phyloP scores from a whole-genome alignment of 23 red algal species.

The Gracilaria caudata region DNA sequence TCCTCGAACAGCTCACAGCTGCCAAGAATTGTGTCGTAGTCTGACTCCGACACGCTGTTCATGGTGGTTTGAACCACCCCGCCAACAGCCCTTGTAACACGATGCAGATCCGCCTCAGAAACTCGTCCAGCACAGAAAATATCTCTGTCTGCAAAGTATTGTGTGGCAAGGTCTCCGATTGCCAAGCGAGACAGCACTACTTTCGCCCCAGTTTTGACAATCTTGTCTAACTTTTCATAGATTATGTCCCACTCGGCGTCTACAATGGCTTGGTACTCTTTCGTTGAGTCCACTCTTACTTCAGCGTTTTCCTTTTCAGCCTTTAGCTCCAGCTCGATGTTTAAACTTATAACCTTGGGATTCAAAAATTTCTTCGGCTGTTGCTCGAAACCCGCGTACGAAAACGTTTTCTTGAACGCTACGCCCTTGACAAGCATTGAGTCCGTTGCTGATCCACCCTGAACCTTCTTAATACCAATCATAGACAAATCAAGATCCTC shows the following conservation, averaged over 20 bases:
- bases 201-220: constrained; percentile 86
- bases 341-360: constrained; percentile 92
- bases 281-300: constrained; percentile 86
- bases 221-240: constrained; percentile 94
- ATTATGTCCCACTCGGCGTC: constrained; percentile 99
- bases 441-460: constrained; percentile 84
- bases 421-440: constrained; percentile 91
- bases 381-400: constrained; percentile 99
- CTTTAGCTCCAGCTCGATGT: constrained; percentile 97
- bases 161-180: constrained; percentile 98
- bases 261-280: constrained; percentile 96
- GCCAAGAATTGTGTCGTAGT: constrained; percentile 75
- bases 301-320: constrained; percentile 99
- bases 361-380: constrained; percentile 97
- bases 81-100: constrained; percentile 84
- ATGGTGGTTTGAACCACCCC: constrained; percentile 92
- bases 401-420: constrained; percentile 99
- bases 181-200: constrained; percentile 93
- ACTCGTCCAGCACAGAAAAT: constrained; percentile 99
- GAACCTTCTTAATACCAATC: constrained; percentile 97
- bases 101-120: constrained; percentile 82
- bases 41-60: constrained; percentile 75
- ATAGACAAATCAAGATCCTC: constrained; percentile 88
- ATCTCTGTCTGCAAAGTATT: constrained; percentile 98
- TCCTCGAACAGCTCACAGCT: constrained; percentile 96